Conservation (phyloP, 148 eudicot genomes). For the Rhododendron vialii region DNA sequence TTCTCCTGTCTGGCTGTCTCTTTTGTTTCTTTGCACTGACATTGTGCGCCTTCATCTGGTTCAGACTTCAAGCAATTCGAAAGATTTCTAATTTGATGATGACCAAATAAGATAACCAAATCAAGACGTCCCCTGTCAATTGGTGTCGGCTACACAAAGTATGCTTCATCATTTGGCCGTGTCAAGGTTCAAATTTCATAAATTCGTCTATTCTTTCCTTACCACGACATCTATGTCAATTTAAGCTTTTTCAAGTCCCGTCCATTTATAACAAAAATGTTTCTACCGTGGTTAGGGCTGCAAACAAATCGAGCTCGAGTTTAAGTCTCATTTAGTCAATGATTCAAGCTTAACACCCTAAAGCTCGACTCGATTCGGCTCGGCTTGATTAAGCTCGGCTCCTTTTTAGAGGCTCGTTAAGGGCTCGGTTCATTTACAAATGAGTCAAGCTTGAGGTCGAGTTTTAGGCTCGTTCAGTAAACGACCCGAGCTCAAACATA, state of each 20-base stretch:
- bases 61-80: neutral
- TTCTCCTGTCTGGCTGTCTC: neutral
- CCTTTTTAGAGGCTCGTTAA: no score
- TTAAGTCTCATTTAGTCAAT: no score
- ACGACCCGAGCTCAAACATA: no score
- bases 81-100: neutral
- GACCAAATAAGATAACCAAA: neutral
- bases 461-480: no score
- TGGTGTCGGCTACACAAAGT: neutral
- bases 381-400: no score
- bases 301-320: neutral
- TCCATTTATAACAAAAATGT: neutral
- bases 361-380: no score
- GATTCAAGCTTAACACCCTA: no score
- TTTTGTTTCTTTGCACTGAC: neutral
- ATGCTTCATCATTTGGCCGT: neutral
- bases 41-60: neutral
- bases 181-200: neutral
- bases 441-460: no score
- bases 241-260: neutral
- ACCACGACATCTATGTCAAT: neutral
- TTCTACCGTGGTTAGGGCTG: neutral
- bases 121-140: neutral
- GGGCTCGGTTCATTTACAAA: no score
- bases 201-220: neutral